A percentile compares a stretch with the other conserved stretches of the same genome.
Conservation (phyloP, 2,329 filamentous ascomycete species). For the Monosporascus cannonballus region DNA sequence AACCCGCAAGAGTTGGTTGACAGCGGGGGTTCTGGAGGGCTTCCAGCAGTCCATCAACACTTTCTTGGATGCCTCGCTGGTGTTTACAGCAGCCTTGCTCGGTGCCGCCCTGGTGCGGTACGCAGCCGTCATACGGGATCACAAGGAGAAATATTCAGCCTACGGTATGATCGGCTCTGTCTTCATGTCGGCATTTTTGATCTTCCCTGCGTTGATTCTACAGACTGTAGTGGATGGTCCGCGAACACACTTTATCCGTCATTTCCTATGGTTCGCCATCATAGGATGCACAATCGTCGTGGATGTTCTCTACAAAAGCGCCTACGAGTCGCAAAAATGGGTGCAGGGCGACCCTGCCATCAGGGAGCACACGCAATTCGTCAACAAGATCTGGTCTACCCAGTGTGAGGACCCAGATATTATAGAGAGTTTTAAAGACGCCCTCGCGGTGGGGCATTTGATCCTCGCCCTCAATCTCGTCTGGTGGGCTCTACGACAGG, state of each 20-base stretch:
- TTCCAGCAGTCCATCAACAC: slow-evolving; percentile 10
- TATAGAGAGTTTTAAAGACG: neutral
- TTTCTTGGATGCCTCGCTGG: slow-evolving; percentile 12
- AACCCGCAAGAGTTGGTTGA: neutral
- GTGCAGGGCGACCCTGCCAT: neutral
- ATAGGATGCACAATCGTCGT: slow-evolving; percentile 10
- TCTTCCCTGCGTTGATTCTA: slow-evolving; percentile 14
- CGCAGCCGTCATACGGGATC: slow-evolving; percentile 3
- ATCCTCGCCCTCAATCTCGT: slow-evolving; percentile 9
- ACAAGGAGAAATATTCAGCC: slow-evolving; percentile 10
- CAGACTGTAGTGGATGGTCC: slow-evolving; percentile 5
- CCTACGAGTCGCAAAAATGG: neutral
- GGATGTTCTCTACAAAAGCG: slow-evolving; percentile 10
- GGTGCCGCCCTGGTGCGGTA: slow-evolving; percentile 12
- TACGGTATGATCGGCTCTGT: slow-evolving; percentile 15
- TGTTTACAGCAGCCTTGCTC: slow-evolving; percentile 16
- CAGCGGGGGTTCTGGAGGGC: neutral
- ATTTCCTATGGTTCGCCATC: slow-evolving; percentile 15
- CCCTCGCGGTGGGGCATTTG: slow-evolving; percentile 3
- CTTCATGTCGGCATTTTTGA: slow-evolving; percentile 13
- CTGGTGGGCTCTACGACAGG: slow-evolving; percentile 10
- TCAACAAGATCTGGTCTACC: slow-evolving; percentile 3
- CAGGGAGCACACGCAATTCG: slow-evolving; percentile 1
- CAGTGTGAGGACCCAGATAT: slow-evolving; percentile 6
- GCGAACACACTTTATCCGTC: slow-evolving; percentile 7